Evolutionary conservation across 208 protist genomes (phyloP), one percentile per base, ranked within the genome.

Genomic region (Leptomonas seymouri): DNA sequence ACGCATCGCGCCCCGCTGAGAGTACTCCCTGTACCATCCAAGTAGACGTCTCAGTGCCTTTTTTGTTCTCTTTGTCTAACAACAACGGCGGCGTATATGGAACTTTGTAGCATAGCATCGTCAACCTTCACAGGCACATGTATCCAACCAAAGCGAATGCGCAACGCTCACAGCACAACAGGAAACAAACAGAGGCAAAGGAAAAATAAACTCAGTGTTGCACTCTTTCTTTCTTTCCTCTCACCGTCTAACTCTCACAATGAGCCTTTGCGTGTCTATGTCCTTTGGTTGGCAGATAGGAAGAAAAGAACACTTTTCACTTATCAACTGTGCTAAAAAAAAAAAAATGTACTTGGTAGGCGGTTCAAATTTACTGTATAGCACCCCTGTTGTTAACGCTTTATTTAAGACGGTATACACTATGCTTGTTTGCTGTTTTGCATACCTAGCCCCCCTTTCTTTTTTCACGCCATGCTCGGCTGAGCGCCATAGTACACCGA

Each of bases 61-160:
- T 41, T 68, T 76, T 34, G 30, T 64, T 41, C 39, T 71, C 74
- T 64, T 55, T 16, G 39, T 44, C 39, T n/a, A n/a, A n/a, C n/a
- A n/a, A n/a, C n/a, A n/a, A n/a, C n/a, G n/a, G n/a, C n/a, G n/a
- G n/a, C n/a, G n/a, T n/a, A n/a, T n/a, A n/a, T n/a, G n/a, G n/a
- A n/a, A n/a, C 44, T 9, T 25, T 51, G 45, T 15, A 20, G 46
- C 60, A 25, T 54, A 34, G 46, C 46, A 21, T 36, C 27, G 11
- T 25, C 18, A 36, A 28, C 34, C 54, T n/a, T 34, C 50, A 14
- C 20, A 53, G 1, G 28, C 9, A 31, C 12, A 42, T 21, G 54
- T 8, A 3, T 14, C 14, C 39, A 44, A 7, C 14, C 14, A 16
- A 14, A 44, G 14, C 39, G 14, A 44, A 44, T 16, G 14, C 39